These are phyloP conservation scores for Pulveroboletus sp. DNA, from an alignment of 768 basidiomycete species.

Conservation along the genomic window DNA sequence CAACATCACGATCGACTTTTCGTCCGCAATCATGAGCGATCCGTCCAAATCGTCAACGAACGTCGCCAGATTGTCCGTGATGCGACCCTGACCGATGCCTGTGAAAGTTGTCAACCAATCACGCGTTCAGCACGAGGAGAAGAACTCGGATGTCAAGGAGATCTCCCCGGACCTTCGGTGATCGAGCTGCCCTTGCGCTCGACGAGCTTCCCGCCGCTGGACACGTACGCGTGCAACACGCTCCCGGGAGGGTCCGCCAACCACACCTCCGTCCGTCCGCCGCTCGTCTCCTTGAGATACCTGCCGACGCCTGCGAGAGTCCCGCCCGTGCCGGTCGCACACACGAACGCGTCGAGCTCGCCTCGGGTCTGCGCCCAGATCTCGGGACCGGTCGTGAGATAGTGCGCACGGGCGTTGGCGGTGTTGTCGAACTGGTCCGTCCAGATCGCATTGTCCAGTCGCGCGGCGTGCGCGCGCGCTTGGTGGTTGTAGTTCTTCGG, in stretches of 20 bases:
- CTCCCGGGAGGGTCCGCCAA: conserved; percentile 97
- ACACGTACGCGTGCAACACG: conserved; percentile 79
- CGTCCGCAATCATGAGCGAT: conserved; percentile 82
- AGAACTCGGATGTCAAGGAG: too few species aligned
- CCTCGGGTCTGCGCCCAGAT: conserved; percentile 90
- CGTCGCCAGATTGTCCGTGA: conserved; percentile 86
- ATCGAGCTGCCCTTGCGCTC: conserved; percentile 86
- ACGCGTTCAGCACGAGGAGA: not conserved
- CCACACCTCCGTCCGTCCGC: conserved; percentile 81
- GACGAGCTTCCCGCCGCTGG: conserved; percentile 69
- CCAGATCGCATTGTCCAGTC: conserved; percentile 82
- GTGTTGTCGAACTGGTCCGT: conserved; percentile 98
- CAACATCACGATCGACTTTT: conserved; percentile 88
- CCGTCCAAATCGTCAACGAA: conserved; percentile 77
- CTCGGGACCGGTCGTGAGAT: conserved; percentile 89
- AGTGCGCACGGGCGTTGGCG: conserved; percentile 87
- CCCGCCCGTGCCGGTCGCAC: conserved; percentile 93
- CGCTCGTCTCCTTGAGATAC: conserved; percentile 78
- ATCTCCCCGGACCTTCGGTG: conserved; percentile 84
- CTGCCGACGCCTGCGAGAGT: conserved; percentile 88
- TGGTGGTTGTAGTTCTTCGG: conserved; percentile 98
- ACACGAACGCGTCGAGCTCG: conserved; percentile 84
- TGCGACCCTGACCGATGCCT: conserved; percentile 97
- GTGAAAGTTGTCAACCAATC: too few species aligned
- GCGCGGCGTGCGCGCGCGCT: conserved; percentile 80